Percentiles rank a stretch among this genome's conserved stretches.
Evolutionary conservation across 2,329 filamentous ascomycete species (phyloP).

Genomic region (Trichoderma sp.): DNA sequence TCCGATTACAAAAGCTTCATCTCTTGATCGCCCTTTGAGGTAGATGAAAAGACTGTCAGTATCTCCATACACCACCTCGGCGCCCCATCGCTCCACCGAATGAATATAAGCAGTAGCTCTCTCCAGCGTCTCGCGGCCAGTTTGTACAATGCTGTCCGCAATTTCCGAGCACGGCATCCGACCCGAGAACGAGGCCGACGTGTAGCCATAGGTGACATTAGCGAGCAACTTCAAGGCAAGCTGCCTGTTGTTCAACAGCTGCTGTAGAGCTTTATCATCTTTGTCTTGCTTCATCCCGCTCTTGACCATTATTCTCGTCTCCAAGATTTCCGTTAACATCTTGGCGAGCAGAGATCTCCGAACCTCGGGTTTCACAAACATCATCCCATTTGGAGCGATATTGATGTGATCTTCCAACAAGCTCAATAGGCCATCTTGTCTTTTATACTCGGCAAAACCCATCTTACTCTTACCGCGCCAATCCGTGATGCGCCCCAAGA

Average conservation of each 20-base stretch:
- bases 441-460: conserved; percentile 85
- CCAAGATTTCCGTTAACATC: conserved; percentile 93
- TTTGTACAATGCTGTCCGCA: conserved; percentile 96
- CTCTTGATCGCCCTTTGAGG: conserved; percentile 79
- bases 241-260: conserved; percentile 88
- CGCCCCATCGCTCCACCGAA: conserved; percentile 80
- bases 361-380: conserved; percentile 83
- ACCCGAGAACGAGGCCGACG: conserved; percentile 93
- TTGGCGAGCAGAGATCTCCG: conserved; percentile 90
- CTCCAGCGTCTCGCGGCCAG: conserved; percentile 89
- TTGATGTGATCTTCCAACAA: conserved; percentile 84
- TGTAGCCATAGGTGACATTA: conserved; percentile 99
- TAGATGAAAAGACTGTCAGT: conserved; percentile 94
- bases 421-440: conserved; percentile 71
- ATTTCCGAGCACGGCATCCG: conserved; percentile 98
- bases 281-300: conserved; percentile 93
- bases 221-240: conserved; percentile 92
- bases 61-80: conserved; percentile 96
- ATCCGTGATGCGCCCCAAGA: conserved; percentile 76
- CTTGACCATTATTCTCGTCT: conserved; percentile 97
- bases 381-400: conserved; percentile 92
- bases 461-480: conserved; percentile 95
- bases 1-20: conserved; percentile 88
- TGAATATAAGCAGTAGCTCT: conserved; percentile 92
- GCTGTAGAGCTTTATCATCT: conserved; percentile 80